Base-by-base conservation (phyloP, 164 flowering plant genomes). In the Macadamia integrifolia region DNA sequence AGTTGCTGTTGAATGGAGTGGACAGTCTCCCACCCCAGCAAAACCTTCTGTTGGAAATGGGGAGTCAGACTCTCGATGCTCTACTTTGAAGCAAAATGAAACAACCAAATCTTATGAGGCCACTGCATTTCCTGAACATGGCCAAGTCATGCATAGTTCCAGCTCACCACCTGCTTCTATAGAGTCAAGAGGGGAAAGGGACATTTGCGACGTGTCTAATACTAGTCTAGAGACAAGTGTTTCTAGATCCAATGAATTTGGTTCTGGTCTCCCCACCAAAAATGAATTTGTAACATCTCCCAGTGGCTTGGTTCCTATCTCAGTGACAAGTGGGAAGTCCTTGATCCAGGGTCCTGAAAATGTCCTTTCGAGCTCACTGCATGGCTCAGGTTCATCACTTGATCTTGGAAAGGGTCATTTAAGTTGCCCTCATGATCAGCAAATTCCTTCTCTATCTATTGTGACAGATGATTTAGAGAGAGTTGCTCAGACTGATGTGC, bases 1-100 rank as follows among this genome's bases (percentile, higher is more conserved):
- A 61, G 72, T 67, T 53, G 74, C 72, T 61, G 73, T 73, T 58
- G 81, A 82, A 60, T 83, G 85, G 87, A 76, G 74, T 57, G 75
- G 76, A 60, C 82, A 79, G 69, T 77, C 83, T 18, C 58, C 82
- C 5, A 58, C 81, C 66, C 81, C 79, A 59, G 71, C 44, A 17
- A 80, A 77, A 74, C 75, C 70, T 67, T 58, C 78, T 55, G 63
- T 65, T 48, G 83, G 80, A 58, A 83, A 74, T 66, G 76, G 80
- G 83, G 72, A 78, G 66, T 69, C 79, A 11, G 77, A 66, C 69
- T 11, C 28, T 15, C 9, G 29, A 40, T 68, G 62, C 49, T 74
- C 84, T 63, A 70, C 80, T 31, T 28, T 66, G n/a, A 83, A 77
- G 68, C 78, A 76, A n/a, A 55, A 62, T 49, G 82, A 78, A 44